Percentiles rank a stretch among this genome's conserved stretches.
Conservation (phyloP, 148 eudicot species). For the Camellia lanceoleosa region DNA sequence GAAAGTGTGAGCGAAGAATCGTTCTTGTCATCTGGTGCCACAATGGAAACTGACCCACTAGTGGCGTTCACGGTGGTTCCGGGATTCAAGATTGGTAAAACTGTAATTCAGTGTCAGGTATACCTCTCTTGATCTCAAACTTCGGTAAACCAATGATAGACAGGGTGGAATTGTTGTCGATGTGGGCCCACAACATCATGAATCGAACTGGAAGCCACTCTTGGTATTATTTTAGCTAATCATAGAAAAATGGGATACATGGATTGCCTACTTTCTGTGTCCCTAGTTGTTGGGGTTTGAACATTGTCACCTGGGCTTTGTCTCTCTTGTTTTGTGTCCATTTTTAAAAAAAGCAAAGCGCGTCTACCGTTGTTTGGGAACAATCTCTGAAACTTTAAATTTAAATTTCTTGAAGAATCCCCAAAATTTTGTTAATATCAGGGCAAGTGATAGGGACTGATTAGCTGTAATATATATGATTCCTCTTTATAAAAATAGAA, state of each 20-base stretch:
- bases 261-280: not conserved
- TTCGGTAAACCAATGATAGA: slow-evolving; percentile 13
- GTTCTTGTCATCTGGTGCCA: slow-evolving; percentile 23
- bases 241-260: not conserved
- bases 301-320: slow-evolving; percentile 24
- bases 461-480: not conserved
- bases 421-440: slow-evolving; percentile 12
- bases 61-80: slow-evolving; percentile 87
- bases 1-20: slow-evolving; percentile 76
- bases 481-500: not conserved
- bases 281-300: slow-evolving; percentile 8
- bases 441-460: not conserved
- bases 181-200: slow-evolving; percentile 15
- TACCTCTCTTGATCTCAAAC: slow-evolving; percentile 48
- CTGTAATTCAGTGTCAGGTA: slow-evolving; percentile 74
- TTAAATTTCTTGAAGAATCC: not conserved
- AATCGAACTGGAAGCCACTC: slow-evolving; percentile 19
- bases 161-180: not conserved
- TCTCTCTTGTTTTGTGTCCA: slow-evolving; percentile 13
- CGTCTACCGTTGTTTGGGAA: slow-evolving; percentile 24
- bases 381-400: not conserved
- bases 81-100: slow-evolving; percentile 76
- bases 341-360: slow-evolving; percentile 22
- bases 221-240: not conserved
- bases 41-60: slow-evolving; percentile 35